These are phyloP conservation scores for Thuja plicata DNA, from an alignment of 83 land plant species.

Conservation along the genomic window DNA sequence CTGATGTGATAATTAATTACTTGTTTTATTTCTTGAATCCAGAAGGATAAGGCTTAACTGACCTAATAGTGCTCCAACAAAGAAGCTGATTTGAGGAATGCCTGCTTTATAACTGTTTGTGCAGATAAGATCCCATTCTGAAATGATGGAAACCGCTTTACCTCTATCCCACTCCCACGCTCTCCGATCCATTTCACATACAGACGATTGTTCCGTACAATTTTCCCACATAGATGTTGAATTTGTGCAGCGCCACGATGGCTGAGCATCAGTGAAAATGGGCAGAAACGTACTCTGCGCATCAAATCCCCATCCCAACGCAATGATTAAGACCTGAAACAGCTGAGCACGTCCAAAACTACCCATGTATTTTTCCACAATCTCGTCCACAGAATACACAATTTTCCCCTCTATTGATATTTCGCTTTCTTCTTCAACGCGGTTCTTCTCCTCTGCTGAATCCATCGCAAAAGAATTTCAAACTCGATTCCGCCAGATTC, in stretches of 20 bases:
- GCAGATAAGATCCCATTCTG: slow-evolving; percentile 37
- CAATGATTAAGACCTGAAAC: slow-evolving; percentile 28
- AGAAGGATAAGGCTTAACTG: not conserved
- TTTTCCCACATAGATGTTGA: too few relatives aligned
- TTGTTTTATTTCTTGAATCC: not conserved
- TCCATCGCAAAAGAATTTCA: too few relatives aligned
- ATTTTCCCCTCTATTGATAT: too few relatives aligned
- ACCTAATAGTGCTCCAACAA: slow-evolving; percentile 29
- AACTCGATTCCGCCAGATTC: too few relatives aligned
- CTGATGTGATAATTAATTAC: not conserved
- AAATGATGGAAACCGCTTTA: slow-evolving; percentile 13
- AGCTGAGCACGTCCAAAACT: slow-evolving; percentile 19
- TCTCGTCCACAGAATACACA: too few relatives aligned
- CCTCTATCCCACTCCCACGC: slow-evolving; percentile 42
- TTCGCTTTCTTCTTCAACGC: too few relatives aligned
- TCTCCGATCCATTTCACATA: slow-evolving; percentile 23
- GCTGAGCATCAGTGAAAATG: slow-evolving; percentile 50
- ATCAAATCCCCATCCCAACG: slow-evolving; percentile 44
- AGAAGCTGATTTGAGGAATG: slow-evolving; percentile 46
- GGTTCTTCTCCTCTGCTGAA: too few relatives aligned
- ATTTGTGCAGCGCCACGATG: slow-evolving; percentile 35
- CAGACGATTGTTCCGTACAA: slow-evolving; percentile 14
- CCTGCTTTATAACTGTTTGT: slow-evolving; percentile 3
- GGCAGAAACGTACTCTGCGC: slow-evolving; percentile 45
- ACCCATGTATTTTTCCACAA: slow-evolving; percentile 18